phyloP scores from a whole-genome alignment of 1,284 basidiomycete genomes.

The Ceratobasidium theobromae region DNA sequence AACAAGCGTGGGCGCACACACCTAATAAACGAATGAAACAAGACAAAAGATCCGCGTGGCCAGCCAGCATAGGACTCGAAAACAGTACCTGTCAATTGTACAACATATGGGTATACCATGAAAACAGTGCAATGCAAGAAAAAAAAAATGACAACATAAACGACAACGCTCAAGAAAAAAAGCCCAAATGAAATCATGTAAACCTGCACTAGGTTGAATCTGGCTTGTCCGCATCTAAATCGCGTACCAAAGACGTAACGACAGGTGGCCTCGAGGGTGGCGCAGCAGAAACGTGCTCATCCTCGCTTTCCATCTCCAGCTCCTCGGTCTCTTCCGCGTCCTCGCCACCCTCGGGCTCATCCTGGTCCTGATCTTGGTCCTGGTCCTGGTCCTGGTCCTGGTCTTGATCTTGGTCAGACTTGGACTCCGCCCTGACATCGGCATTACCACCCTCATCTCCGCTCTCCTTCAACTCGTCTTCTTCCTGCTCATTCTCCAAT shows the following conservation, averaged over 20 bases:
- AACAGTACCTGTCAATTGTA: no score
- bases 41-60: no score
- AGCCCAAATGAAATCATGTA: background rate
- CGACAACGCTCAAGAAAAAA: no score
- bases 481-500: conserved; percentile 8
- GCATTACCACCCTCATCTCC: background rate
- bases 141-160: background rate
- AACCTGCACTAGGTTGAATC: no score
- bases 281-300: conserved; percentile 10
- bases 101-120: background rate
- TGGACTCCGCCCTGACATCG: background rate
- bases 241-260: background rate
- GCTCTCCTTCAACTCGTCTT: conserved; percentile 15
- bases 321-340: background rate
- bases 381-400: background rate
- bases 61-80: no score
- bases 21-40: no score
- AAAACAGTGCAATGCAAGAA: background rate
- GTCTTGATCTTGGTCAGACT: background rate
- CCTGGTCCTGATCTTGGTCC: background rate
- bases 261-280: background rate
- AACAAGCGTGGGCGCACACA: no score
- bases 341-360: background rate
- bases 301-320: conserved; percentile 28
- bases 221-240: background rate